Base-by-base conservation (phyloP, 2,329 filamentous ascomycete genomes). In the Fusarium sp. region DNA sequence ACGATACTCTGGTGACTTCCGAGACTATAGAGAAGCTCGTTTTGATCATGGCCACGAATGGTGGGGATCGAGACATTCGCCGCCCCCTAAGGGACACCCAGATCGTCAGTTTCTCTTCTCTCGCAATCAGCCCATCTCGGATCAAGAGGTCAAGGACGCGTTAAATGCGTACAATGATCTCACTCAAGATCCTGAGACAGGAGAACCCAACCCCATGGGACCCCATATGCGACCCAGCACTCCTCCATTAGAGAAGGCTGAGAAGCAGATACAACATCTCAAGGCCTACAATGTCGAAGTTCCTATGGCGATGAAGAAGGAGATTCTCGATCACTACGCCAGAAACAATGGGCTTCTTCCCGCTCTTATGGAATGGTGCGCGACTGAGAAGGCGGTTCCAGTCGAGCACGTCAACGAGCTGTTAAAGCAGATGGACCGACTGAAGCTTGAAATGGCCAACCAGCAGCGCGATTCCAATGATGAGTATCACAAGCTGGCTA, bases 351-450 rank as follows among this genome's bases (percentile, higher is more conserved):
- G 67, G 2, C 35, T 64, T 7, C 13, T 45, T 8, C 24, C 61
- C 3, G 47, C 54, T n/a, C 41, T 69, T 13, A 32, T 38, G 31
- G 59, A 68, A 25, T 62, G 51, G 49, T 63, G 47, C 25, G 5
- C 15, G 13, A 39, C 32, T n/a, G 39, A 52, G 25, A 12, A 31
- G 1, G 4, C 15, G 5, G 46, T 70, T 5, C 58, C 55, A 7
- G 26, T 64, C 12, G 50, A 58, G 31, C 32, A 58, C 28, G 61
- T 50, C 41, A 66, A 55, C 15, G 45, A 61, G 28, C 12, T 66
- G 5, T 8, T 61, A 10, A 45, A 36, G 12, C 39, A 36, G 24
- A 28, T 50, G 7, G 49, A 69, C 28, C 54, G 61, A 6, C 28
- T 69, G 25, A 57, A 53, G 36, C 42, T 63, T 11, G 48, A 64